Base-by-base conservation (phyloP, 2,329 filamentous ascomycete genomes). In the Scorias spongiosa region DNA sequence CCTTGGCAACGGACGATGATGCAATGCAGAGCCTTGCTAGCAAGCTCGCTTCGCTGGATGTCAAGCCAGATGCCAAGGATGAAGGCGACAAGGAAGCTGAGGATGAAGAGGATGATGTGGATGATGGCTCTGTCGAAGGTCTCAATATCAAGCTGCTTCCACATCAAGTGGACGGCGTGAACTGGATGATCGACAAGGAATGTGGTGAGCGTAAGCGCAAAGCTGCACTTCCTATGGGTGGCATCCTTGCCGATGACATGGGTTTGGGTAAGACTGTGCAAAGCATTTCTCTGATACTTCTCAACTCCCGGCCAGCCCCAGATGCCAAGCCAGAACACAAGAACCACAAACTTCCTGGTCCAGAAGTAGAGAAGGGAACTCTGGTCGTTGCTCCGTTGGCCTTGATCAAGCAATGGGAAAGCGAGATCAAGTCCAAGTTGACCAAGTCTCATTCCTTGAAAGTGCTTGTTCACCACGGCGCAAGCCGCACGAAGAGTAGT, bases 191-290 rank as follows among this genome's bases (percentile, higher is more conserved):
- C 44, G 84, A 88, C 46, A 86, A 93, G 55, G 91, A 98, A 64
- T 79, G 86, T 10, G 88, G 89, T 2, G 78, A 79, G 14, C 78
- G 84, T 48, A 94, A 91, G 66, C 84, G 84, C 45, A 84, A 84
- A 46, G 76, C 74, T 3, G 70, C 77, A 1, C 74, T 93, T 9
- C 87, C 89, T 28, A 91, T 93, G 54, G 91, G 91, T 30, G 91
- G 91, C 14, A 93, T 98, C 49, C 73, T 98, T 30, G 91, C 91
- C 14, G 91, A 98, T 56, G 91, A 98, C 52, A 93, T 96, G 89
- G 89, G 89, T 51, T 69, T 96, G 11, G 91, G 91, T 46, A 98
- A 98, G 70, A 98, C 91, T 0, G 75, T 98, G 11, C 91, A 98
- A 64, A 86, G 88, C 1, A 84, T 98, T 45, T 80, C 89, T 1